Evolutionary conservation across 805 yeast genomes (phyloP), one percentile per base, ranked within the genome.

Genomic region (Jamesozyma spencerorum): DNA sequence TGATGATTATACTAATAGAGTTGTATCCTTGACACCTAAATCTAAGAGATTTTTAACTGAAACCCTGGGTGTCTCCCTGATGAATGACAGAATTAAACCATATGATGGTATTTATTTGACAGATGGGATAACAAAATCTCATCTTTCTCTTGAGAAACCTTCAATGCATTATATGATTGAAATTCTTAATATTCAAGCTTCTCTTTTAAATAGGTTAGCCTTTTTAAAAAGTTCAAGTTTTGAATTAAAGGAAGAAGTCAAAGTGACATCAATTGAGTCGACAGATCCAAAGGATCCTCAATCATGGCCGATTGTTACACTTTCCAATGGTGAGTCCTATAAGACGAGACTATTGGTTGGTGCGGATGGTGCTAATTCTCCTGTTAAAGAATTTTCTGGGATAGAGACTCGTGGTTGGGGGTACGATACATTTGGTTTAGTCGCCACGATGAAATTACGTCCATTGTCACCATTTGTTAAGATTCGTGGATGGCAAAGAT

Each of bases 291-390:
- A 64, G 37, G 59, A 60, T 30, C 41, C 58, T 0, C 63, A 64
- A 20, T 74, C 76, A 36, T 85, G 96, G 95, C 97, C 97, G 1
- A 55, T 77, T 7, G 79, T 90, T 12, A 66, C 72, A 19, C 65
- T 88, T 12, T 73, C 75, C 12, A 74, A 73, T 46, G 97, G 95
- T 1, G 72, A 74, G 12, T 47, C 55, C 11, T 68, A 80, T 38
- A 74, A 75, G 52, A 73, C 95, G 0, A 70, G 95, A 40, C 67
- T 88, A n/a, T 66, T 88, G 17, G 76, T 92, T 13, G 98, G 98
- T 7, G 95, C 96, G 31, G 98, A 92, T 59, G 98, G 98, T 1
- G 86, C 79, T 59, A 85, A 87, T 59, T 87, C 97, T 1, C 96
- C 97, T 0, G 97, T 84, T 5, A 72, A 97, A 36, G 70, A 73